A percentile compares a stretch with the other conserved stretches of the same genome.
phyloP scores from a whole-genome alignment of 345 rosid species.

The Eucalyptus erythrocorys region DNA sequence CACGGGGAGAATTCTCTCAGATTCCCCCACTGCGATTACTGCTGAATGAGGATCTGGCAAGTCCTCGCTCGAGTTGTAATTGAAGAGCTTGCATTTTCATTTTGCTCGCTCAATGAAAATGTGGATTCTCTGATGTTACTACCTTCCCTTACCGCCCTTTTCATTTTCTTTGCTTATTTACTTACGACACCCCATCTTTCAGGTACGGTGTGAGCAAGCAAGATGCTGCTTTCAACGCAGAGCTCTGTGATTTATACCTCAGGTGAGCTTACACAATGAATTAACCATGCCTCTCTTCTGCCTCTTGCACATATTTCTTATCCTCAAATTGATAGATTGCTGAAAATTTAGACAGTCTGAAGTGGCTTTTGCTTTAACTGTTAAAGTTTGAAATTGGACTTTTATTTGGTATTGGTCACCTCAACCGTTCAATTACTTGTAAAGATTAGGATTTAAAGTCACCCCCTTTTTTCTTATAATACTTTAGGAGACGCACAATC shows the following conservation, averaged over 20 bases:
- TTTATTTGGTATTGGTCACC: background rate
- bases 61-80: background rate
- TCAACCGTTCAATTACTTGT: background rate
- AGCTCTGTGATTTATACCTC: slow-evolving; percentile 75
- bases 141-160: background rate
- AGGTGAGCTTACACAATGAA: slow-evolving; percentile 26
- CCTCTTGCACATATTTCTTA: background rate
- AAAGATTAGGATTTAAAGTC: background rate
- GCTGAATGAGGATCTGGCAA: background rate
- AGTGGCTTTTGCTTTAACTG: background rate
- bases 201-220: slow-evolving; percentile 93
- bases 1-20: background rate
- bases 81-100: background rate
- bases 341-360: background rate
- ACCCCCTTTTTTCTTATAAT: background rate
- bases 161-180: background rate
- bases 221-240: slow-evolving; percentile 66
- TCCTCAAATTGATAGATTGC: background rate
- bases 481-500: background rate
- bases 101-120: background rate
- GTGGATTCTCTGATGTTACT: background rate
- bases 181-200: background rate
- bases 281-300: background rate
- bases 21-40: background rate
- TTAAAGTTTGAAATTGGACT: background rate